Evolutionary conservation across 768 basidiomycete genomes (phyloP).

Genomic region (Termitomyces sp.): DNA sequence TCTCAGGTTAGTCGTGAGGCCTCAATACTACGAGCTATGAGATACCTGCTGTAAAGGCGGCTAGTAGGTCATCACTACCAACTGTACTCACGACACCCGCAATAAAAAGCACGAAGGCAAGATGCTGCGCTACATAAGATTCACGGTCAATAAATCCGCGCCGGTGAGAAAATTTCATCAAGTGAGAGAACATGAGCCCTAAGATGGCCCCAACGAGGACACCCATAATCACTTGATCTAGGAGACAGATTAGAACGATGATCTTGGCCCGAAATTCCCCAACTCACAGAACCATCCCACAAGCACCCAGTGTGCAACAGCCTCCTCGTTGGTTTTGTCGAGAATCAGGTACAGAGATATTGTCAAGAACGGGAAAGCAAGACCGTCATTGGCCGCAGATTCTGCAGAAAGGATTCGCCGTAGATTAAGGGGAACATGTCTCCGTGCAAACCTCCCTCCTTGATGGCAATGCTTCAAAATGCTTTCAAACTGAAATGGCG

Average conservation of each 20-base stretch:
- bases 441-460: slow-evolving; percentile 68
- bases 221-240: slow-evolving; percentile 84
- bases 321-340: slow-evolving; percentile 53
- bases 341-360: slow-evolving; percentile 82
- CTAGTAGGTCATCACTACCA: slow-evolving; percentile 85
- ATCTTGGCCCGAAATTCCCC: background rate
- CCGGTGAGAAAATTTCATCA: slow-evolving; percentile 68
- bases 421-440: slow-evolving; percentile 67
- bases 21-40: slow-evolving; percentile 6
- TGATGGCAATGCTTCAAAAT: background rate
- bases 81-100: slow-evolving; percentile 73
- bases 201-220: slow-evolving; percentile 51
- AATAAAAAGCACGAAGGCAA: slow-evolving; percentile 66
- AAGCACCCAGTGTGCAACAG: slow-evolving; percentile 81
- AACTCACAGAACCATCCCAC: slow-evolving; percentile 73
- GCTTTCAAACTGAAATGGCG: background rate
- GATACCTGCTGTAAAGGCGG: slow-evolving; percentile 76
- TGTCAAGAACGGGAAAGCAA: slow-evolving; percentile 89
- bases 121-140: slow-evolving; percentile 83
- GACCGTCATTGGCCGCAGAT: slow-evolving; percentile 91
- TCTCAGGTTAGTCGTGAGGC: background rate
- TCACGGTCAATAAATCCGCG: slow-evolving; percentile 70
- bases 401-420: slow-evolving; percentile 82
- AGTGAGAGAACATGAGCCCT: slow-evolving; percentile 63
- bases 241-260: background rate